phyloP scores from a whole-genome alignment of 176 grass and related monocot genomes.

The Cenchrus americanus region DNA sequence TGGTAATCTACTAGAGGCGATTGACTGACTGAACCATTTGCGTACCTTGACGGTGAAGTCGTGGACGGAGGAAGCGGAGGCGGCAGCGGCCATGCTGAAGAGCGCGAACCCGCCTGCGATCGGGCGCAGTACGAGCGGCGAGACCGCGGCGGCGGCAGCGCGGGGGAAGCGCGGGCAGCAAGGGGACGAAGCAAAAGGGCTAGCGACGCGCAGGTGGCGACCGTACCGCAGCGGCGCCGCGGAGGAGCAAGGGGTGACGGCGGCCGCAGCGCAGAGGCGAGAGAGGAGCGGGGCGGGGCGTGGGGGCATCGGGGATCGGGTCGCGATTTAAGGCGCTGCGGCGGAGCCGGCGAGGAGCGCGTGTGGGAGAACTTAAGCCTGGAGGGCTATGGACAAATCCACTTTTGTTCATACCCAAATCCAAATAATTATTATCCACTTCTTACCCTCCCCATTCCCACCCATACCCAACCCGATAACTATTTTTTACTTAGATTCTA shows the following conservation, averaged over 20 bases:
- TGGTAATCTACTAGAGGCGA: neutral
- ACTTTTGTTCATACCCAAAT: too few species aligned
- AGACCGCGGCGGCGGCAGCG: neutral
- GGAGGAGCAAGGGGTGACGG: neutral
- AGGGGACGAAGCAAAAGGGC: neutral
- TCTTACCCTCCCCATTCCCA: too few species aligned
- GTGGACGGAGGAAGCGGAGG: constrained; percentile 68
- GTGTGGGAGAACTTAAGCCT: too few species aligned
- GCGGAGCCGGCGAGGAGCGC: neutral
- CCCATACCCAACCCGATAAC: too few species aligned
- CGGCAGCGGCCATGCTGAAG: constrained; percentile 59
- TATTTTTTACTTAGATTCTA: too few species aligned
- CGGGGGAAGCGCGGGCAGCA: neutral
- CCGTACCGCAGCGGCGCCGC: constrained; percentile 12
- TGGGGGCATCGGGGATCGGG: constrained; percentile 39
- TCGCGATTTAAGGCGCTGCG: constrained; percentile 23
- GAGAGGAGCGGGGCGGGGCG: constrained; percentile 27
- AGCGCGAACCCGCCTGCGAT: constrained; percentile 33
- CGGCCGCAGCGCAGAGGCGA: constrained; percentile 20
- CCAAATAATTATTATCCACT: too few species aligned
- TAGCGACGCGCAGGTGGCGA: constrained; percentile 19
- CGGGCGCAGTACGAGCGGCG: constrained; percentile 24
- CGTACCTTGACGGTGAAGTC: constrained; percentile 92
- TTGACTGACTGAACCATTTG: neutral
- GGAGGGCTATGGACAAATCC: too few species aligned